Evolutionary conservation across 2,329 filamentous ascomycete species (phyloP).

Genomic region (Apiospora pterosperma): DNA sequence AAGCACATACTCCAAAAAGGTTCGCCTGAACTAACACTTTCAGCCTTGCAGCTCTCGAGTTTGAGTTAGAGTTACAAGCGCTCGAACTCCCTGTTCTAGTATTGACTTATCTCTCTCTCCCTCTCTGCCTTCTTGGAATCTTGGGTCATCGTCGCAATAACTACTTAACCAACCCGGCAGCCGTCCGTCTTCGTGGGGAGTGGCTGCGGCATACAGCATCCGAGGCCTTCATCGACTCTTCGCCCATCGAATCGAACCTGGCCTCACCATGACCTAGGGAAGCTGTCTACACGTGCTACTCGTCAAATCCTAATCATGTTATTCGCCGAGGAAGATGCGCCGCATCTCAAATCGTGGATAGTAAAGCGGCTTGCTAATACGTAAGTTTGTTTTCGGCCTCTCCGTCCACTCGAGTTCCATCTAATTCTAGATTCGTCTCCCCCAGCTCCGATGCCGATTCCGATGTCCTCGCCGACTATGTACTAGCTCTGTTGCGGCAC

Average conservation of each 20-base stretch:
- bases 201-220: background rate
- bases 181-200: background rate
- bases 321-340: conserved; percentile 59
- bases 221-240: background rate
- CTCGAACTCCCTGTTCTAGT: background rate
- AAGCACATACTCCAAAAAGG: background rate
- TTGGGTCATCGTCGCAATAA: background rate
- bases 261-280: background rate
- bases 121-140: background rate
- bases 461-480: conserved; percentile 80
- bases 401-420: conserved; percentile 3
- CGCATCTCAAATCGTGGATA: conserved; percentile 71
- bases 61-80: background rate
- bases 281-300: background rate
- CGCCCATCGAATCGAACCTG: background rate
- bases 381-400: conserved; percentile 40
- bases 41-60: background rate
- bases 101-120: no score
- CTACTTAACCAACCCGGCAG: background rate
- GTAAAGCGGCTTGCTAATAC: conserved; percentile 73
- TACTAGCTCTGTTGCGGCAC: conserved; percentile 71
- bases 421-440: conserved; percentile 3
- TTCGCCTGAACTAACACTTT: background rate
- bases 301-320: conserved; percentile 43
- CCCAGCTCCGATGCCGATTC: conserved; percentile 72